Percentiles rank a stretch among this genome's conserved stretches.
Evolutionary conservation across 2,329 filamentous ascomycete species (phyloP).

Genomic region (Fusarium sublunatum): DNA sequence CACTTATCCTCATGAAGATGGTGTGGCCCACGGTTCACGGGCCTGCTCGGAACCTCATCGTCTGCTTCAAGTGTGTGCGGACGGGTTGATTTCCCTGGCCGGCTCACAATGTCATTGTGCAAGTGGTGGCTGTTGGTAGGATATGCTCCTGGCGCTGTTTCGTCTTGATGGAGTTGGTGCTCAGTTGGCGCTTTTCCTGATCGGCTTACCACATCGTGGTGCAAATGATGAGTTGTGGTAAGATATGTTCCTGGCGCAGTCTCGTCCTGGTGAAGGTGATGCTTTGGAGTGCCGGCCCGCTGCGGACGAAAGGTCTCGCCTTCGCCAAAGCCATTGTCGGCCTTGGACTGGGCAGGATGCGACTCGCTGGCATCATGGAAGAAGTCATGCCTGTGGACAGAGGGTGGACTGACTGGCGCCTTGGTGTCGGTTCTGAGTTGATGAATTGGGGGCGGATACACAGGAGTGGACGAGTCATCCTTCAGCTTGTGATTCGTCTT

Average conservation of each 20-base stretch:
- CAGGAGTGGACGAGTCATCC: conserved; percentile 15
- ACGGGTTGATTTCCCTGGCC: conserved; percentile 2
- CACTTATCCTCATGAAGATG: conserved; percentile 33
- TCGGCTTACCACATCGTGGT: conserved; percentile 18
- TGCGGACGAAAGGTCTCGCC: conserved; percentile 16
- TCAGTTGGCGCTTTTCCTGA: not conserved
- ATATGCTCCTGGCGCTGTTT: not conserved
- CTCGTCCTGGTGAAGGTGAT: conserved; percentile 32
- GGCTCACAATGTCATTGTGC: conserved; percentile 20
- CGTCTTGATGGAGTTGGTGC: not conserved
- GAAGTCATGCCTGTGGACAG: conserved; percentile 27
- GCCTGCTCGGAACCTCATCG: conserved; percentile 11
- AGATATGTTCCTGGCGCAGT: conserved; percentile 9
- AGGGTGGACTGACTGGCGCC: conserved; percentile 20
- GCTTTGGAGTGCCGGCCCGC: conserved; percentile 14
- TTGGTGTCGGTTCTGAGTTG: conserved; percentile 27
- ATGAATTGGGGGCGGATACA: conserved; percentile 30
- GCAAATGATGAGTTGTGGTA: conserved; percentile 26
- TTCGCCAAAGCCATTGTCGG: conserved; percentile 24
- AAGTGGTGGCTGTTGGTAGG: conserved; percentile 14
- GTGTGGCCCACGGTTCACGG: conserved; percentile 19
- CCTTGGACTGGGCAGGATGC: not conserved
- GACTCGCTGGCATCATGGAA: conserved; percentile 18
- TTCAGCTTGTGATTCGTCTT: conserved; percentile 11
- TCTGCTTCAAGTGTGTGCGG: conserved; percentile 36